phyloP scores from a whole-genome alignment of 257 asterid genomes.

The Solanum chaucha region DNA sequence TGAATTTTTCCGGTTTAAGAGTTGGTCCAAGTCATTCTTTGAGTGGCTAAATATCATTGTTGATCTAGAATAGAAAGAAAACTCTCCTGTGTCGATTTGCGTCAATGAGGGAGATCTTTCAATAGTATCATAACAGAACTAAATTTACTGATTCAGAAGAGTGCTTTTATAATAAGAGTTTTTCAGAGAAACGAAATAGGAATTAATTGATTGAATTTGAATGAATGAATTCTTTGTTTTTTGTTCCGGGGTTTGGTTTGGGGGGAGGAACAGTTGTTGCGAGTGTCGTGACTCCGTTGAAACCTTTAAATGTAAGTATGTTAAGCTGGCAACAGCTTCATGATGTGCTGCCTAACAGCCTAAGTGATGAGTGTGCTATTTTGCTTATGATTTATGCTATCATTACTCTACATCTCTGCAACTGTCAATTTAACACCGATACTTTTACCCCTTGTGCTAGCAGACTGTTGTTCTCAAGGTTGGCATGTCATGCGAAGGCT shows the following conservation, averaged over 20 bases:
- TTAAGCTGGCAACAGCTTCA: background rate
- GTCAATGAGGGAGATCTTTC: background rate
- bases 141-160: background rate
- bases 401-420: background rate
- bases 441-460: background rate
- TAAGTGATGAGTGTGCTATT: background rate
- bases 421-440: background rate
- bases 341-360: background rate
- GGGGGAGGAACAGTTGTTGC: too few relatives aligned
- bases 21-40: background rate
- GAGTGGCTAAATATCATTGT: background rate
- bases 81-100: fast-evolving
- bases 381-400: background rate
- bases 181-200: background rate
- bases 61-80: background rate
- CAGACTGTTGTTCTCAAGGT: slow-evolving; percentile 81
- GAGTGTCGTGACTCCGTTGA: background rate
- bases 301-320: background rate
- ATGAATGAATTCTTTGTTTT: background rate
- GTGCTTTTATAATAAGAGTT: background rate
- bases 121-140: background rate
- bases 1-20: background rate
- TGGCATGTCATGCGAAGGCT: slow-evolving; percentile 67
- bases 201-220: background rate
- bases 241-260: background rate